A percentile compares a stretch with the other conserved stretches of the same genome.
These are phyloP conservation scores for Glutinoglossum americanum DNA, from an alignment of 495 filamentous ascomycete genomes.

Conservation along the genomic window DNA sequence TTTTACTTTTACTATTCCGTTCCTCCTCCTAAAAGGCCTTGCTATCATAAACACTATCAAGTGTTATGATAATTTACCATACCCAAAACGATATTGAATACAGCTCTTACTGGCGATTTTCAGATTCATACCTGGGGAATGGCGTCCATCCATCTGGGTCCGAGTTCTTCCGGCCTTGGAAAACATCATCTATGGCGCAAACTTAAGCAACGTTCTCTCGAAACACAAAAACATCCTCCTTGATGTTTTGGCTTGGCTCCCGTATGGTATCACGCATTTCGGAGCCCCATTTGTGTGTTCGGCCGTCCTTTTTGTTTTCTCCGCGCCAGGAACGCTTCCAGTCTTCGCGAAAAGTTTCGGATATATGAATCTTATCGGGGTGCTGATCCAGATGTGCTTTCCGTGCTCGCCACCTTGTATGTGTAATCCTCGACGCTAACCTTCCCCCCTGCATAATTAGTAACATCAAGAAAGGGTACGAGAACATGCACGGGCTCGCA, in stretches of 20 bases:
- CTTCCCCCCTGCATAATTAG: not conserved
- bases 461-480: too few species aligned
- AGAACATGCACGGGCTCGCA: too few species aligned
- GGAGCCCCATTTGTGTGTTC: conserved; percentile 59
- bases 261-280: conserved; percentile 79
- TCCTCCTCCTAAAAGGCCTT: not conserved
- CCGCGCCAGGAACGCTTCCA: conserved; percentile 62
- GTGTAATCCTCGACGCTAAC: conserved; percentile 1
- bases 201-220: conserved; percentile 86
- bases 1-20: not conserved
- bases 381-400: conserved; percentile 68
- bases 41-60: not conserved
- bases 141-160: conserved; percentile 81
- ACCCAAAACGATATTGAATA: too few species aligned
- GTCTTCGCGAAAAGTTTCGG: conserved; percentile 74
- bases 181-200: conserved; percentile 89
- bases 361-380: conserved; percentile 75
- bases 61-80: too few species aligned
- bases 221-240: conserved; percentile 63
- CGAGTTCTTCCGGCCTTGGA: conserved; percentile 86
- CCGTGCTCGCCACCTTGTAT: conserved; percentile 75
- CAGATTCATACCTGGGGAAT: conserved; percentile 70
- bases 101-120: too few species aligned
- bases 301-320: conserved; percentile 62
- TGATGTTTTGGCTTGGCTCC: conserved; percentile 78